phyloP scores from a whole-genome alignment of 257 asterid species.

The Solanum tacnaense region DNA sequence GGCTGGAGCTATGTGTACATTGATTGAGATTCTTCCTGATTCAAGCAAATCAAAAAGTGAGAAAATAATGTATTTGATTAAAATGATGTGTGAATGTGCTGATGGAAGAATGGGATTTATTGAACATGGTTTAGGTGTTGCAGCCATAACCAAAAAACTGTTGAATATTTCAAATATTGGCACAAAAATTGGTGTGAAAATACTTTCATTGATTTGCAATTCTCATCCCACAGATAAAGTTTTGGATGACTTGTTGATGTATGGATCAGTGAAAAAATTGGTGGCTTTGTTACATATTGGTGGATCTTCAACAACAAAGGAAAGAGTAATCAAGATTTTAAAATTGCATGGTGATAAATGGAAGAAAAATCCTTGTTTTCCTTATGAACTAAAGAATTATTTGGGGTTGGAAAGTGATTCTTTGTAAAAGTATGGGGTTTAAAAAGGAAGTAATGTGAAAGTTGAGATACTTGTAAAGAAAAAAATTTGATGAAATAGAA shows the following conservation, averaged over 20 bases:
- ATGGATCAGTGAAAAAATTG: slow-evolving; percentile 58
- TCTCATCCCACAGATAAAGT: slow-evolving; percentile 58
- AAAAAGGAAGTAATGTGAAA: background rate
- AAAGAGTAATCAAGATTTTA: slow-evolving; percentile 46
- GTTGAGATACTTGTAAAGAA: background rate
- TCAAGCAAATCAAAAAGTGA: slow-evolving; percentile 50
- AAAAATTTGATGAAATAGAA: background rate
- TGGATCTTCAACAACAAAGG: slow-evolving; percentile 39
- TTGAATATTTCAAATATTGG: slow-evolving; percentile 35
- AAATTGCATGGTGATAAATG: slow-evolving; percentile 59
- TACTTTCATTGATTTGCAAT: slow-evolving; percentile 51
- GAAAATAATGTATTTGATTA: slow-evolving; percentile 45
- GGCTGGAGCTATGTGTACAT: slow-evolving; percentile 58
- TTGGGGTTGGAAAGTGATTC: slow-evolving; percentile 37
- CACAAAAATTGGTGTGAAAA: slow-evolving; percentile 52
- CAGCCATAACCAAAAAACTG: slow-evolving; percentile 62
- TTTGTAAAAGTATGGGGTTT: background rate
- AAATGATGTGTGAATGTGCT: slow-evolving; percentile 62
- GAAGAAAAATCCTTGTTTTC: slow-evolving; percentile 73
- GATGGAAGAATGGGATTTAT: slow-evolving; percentile 66
- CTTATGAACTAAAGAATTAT: slow-evolving; percentile 41
- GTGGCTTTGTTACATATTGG: slow-evolving; percentile 49
- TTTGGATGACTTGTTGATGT: slow-evolving; percentile 65
- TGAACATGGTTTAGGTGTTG: slow-evolving; percentile 70
- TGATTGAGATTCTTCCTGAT: slow-evolving; percentile 72